Conservation (phyloP, 345 rosid species). For the Psidium guajava region DNA sequence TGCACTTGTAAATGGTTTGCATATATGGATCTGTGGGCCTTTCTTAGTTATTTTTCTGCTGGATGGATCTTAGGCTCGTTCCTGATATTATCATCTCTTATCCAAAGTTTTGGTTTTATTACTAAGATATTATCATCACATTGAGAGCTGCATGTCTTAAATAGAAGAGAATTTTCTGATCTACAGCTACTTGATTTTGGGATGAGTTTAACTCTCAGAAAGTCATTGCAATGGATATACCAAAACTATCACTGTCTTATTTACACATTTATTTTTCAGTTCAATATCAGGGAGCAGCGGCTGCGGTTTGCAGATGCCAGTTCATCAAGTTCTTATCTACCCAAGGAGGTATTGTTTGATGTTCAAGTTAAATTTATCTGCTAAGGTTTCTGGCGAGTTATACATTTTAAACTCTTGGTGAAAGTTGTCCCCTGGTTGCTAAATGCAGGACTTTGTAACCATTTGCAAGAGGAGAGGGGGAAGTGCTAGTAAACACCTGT, state of each 20-base stretch:
- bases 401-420: not conserved
- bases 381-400: not conserved
- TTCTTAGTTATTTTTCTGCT: not conserved
- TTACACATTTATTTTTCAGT: conserved; percentile 33
- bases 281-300: conserved; percentile 69
- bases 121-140: not conserved
- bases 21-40: not conserved
- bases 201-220: not conserved
- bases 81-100: not conserved
- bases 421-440: not conserved
- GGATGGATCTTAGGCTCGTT: not conserved
- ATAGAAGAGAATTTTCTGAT: not conserved
- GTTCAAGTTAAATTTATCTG: not conserved
- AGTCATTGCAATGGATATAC: not conserved
- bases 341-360: conserved; percentile 56
- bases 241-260: not conserved
- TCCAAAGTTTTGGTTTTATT: not conserved
- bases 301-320: conserved; percentile 60
- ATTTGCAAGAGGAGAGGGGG: conserved; percentile 94
- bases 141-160: not conserved
- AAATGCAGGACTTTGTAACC: conserved; percentile 54
- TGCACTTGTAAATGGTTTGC: not conserved
- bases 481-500: conserved; percentile 39
- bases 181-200: not conserved
- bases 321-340: conserved; percentile 70